Evolutionary conservation across 768 basidiomycete genomes (phyloP).

Genomic region (Lactifluus piperatus): DNA sequence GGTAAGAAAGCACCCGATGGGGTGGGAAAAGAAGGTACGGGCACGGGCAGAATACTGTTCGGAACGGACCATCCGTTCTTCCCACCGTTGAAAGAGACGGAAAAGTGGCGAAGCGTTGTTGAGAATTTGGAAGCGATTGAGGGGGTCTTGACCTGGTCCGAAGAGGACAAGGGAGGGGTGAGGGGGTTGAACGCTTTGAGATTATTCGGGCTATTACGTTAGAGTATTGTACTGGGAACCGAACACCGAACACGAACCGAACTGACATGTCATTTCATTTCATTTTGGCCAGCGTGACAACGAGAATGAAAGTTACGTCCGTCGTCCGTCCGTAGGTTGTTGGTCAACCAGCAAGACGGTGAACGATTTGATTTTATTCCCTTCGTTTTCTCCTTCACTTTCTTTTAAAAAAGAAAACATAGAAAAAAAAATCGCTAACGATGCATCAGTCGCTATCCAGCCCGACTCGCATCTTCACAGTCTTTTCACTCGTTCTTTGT

Average conservation of each 20-base stretch:
- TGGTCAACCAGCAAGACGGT: too few relatives aligned
- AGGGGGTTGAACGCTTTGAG: slow-evolving; percentile 64
- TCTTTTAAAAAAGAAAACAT: too few relatives aligned
- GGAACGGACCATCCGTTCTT: slow-evolving; percentile 92
- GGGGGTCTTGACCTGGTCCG: slow-evolving; percentile 50
- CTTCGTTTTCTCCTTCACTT: background rate
- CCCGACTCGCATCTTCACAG: slow-evolving; percentile 12
- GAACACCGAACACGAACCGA: too few relatives aligned
- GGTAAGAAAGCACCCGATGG: slow-evolving; percentile 16
- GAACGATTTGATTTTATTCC: background rate
- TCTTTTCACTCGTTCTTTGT: slow-evolving; percentile 13
- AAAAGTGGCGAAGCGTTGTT: slow-evolving; percentile 79
- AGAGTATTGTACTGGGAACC: too few relatives aligned
- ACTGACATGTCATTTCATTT: too few relatives aligned
- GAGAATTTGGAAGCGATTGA: slow-evolving; percentile 80
- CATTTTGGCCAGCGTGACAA: too few relatives aligned
- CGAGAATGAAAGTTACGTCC: too few relatives aligned
- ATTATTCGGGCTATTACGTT: slow-evolving; percentile 45
- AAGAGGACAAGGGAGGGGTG: slow-evolving; percentile 54
- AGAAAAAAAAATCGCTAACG: background rate
- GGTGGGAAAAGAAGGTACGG: slow-evolving; percentile 39
- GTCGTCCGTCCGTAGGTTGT: too few relatives aligned
- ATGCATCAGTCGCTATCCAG: slow-evolving; percentile 4
- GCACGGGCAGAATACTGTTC: slow-evolving; percentile 60
- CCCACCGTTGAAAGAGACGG: slow-evolving; percentile 59